These are phyloP conservation scores for Wallacemonas sp. DNA, from an alignment of 208 protist species.

Conservation along the genomic window DNA sequence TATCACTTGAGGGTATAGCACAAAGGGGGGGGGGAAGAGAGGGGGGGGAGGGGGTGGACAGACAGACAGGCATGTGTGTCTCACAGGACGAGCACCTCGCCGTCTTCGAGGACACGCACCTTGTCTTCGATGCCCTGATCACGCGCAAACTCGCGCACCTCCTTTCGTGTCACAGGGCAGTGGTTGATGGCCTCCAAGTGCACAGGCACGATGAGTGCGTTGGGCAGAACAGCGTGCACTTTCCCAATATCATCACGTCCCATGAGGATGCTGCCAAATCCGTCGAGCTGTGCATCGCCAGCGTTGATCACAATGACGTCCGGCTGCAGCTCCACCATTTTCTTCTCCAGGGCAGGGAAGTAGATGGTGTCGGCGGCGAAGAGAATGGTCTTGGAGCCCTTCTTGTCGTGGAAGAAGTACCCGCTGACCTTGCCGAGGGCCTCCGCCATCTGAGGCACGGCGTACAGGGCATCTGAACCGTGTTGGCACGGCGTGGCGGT, in stretches of 20 bases:
- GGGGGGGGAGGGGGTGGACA: too few relatives aligned
- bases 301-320: constrained; percentile 22
- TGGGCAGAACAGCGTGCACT: constrained; percentile 7
- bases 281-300: constrained; percentile 15
- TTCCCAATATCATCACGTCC: constrained; percentile 15
- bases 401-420: constrained; percentile 6
- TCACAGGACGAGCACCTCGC: constrained; percentile 15
- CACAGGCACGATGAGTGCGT: constrained; percentile 16
- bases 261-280: constrained; percentile 21
- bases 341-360: constrained; percentile 15
- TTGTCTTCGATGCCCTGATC: constrained; percentile 15
- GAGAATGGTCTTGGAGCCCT: constrained; percentile 14
- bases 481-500: constrained; percentile 19
- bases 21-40: background rate
- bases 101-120: constrained; percentile 19
- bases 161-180: constrained; percentile 19
- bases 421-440: constrained; percentile 18
- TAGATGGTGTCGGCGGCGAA: constrained; percentile 21
- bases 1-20: too few relatives aligned
- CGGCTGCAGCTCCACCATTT: constrained; percentile 16
- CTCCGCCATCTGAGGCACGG: background rate
- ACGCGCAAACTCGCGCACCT: constrained; percentile 17
- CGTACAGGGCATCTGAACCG: constrained; percentile 16
- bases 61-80: too few relatives aligned
- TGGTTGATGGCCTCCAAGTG: constrained; percentile 25